Evolutionary conservation across 2,329 filamentous ascomycete genomes (phyloP).

Genomic region (Aspergillus felis): DNA sequence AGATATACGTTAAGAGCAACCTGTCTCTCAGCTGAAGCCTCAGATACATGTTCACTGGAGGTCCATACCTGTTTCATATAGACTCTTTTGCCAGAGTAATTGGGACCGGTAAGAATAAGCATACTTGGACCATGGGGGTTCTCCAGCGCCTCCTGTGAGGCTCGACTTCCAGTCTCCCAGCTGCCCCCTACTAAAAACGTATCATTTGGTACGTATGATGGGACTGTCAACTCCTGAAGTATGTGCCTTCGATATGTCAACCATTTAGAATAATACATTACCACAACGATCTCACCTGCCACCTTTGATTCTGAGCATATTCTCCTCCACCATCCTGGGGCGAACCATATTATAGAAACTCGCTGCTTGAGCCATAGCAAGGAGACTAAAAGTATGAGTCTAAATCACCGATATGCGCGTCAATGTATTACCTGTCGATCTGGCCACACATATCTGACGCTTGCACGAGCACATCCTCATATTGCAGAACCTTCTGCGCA

Average conservation of each 20-base stretch:
- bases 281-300: conserved; percentile 54
- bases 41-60: not conserved
- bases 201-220: conserved; percentile 79
- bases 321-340: conserved; percentile 67
- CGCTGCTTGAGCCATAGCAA: conserved; percentile 76
- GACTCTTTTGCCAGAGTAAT: conserved; percentile 94
- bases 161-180: not conserved
- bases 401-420: not conserved
- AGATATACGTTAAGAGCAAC: conserved; percentile 86
- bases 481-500: conserved; percentile 64
- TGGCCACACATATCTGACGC: conserved; percentile 83
- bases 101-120: conserved; percentile 83
- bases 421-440: conserved; percentile 58
- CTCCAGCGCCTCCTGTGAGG: not conserved
- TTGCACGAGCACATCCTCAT: conserved; percentile 61
- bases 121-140: conserved; percentile 55
- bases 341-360: conserved; percentile 66
- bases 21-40: conserved; percentile 18
- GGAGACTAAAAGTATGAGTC: conserved; percentile 51
- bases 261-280: not conserved
- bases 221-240: conserved; percentile 77
- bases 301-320: conserved; percentile 68
- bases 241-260: conserved; percentile 56
- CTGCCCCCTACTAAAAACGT: conserved; percentile 63
- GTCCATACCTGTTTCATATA: conserved; percentile 75